Conservation (phyloP, 768 basidiomycete genomes). For the Rhodotorula paludigena region DNA sequence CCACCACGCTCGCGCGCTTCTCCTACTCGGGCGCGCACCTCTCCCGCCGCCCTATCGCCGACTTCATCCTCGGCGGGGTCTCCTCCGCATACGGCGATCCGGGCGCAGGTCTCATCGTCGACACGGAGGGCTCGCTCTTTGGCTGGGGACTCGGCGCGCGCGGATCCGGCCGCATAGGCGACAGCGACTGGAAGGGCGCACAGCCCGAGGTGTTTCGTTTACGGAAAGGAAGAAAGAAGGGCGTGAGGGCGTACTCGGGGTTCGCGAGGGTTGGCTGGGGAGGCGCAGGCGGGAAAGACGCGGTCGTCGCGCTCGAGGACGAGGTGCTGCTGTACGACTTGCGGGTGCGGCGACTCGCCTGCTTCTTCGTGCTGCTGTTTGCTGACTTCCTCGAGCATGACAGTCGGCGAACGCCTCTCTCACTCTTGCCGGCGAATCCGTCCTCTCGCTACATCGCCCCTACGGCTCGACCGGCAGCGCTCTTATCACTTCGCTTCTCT, state of each 20-base stretch:
- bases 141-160: conserved; percentile 18
- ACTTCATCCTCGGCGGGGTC: conserved; percentile 14
- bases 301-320: conserved; percentile 31
- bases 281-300: conserved; percentile 7
- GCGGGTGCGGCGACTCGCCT: neutral
- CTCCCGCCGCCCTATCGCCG: conserved; percentile 10
- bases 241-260: conserved; percentile 1
- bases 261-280: conserved; percentile 21
- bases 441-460: conserved; percentile 4
- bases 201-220: conserved; percentile 18
- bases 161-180: neutral
- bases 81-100: neutral
- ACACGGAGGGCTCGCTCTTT: conserved; percentile 14
- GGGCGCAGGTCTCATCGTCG: conserved; percentile 24
- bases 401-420: conserved; percentile 4
- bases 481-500: conserved; percentile 21
- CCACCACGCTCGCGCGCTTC: neutral
- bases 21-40: neutral
- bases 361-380: too few relatives aligned
- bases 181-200: neutral
- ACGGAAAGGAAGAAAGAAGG: conserved; percentile 5
- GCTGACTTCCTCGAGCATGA: neutral
- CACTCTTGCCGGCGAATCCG: neutral
- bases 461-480: conserved; percentile 1
- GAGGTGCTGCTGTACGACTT: conserved; percentile 34